phyloP scores from a whole-genome alignment of 768 basidiomycete genomes.

The Hydnomerulius pinastri region DNA sequence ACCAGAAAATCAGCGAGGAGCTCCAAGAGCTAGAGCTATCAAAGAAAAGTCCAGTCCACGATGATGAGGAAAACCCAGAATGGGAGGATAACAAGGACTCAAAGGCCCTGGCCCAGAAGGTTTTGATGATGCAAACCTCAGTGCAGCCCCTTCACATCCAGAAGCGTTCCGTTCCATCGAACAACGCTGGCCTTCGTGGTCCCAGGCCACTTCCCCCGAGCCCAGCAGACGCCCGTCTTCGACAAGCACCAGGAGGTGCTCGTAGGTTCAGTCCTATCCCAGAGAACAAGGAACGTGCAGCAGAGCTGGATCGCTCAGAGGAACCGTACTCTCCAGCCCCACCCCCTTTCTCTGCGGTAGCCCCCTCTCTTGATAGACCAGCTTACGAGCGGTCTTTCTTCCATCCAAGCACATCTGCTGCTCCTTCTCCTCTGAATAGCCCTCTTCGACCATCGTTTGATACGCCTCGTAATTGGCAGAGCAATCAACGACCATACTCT shows the following conservation, averaged over 20 bases:
- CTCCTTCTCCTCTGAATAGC: conserved; percentile 24
- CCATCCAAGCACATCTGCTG: conserved; percentile 22
- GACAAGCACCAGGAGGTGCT: neutral
- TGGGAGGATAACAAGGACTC: conserved; percentile 15
- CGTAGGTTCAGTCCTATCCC: neutral
- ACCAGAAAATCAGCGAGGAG: conserved; percentile 48
- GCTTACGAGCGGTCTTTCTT: conserved; percentile 30
- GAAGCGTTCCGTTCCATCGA: conserved; percentile 2
- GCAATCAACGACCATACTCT: conserved; percentile 8
- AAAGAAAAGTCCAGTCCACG: conserved; percentile 12
- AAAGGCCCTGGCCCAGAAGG: conserved; percentile 7
- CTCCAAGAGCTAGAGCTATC: conserved; percentile 11
- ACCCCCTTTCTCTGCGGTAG: conserved; percentile 34
- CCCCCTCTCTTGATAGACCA: conserved; percentile 40
- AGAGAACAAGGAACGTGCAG: conserved; percentile 7
- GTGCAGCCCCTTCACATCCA: conserved; percentile 9
- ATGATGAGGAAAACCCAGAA: conserved; percentile 20
- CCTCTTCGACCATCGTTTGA: conserved; percentile 22
- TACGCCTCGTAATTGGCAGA: conserved; percentile 13
- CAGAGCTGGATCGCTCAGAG: conserved; percentile 1
- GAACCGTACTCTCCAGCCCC: conserved; percentile 25
- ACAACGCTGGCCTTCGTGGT: conserved; percentile 2
- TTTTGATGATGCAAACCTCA: neutral
- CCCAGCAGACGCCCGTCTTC: conserved; percentile 12
- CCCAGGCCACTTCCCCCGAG: conserved; percentile 28